Evolutionary conservation across 768 basidiomycete genomes (phyloP).

Genomic region (Tulasnella sp.): DNA sequence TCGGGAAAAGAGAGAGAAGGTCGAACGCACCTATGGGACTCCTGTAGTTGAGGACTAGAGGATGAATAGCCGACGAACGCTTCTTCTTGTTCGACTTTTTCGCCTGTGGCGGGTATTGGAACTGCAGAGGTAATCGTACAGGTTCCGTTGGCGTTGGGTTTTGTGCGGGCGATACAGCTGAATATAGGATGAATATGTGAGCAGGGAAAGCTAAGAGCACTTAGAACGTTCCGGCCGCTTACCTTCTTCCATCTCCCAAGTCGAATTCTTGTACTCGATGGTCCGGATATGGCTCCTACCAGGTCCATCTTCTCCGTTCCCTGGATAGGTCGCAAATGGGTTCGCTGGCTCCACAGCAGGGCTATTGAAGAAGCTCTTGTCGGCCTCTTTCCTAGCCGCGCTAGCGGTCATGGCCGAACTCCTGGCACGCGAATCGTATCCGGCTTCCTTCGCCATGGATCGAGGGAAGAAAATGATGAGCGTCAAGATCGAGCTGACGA

Average conservation of each 20-base stretch:
- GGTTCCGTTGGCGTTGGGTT: no score
- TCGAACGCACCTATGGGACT: conserved; percentile 21
- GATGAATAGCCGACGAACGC: conserved; percentile 11
- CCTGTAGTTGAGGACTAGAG: conserved; percentile 27
- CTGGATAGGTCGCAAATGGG: conserved; percentile 4
- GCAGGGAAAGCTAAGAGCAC: not conserved
- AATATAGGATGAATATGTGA: not conserved
- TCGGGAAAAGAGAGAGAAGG: not conserved
- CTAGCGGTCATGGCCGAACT: not conserved
- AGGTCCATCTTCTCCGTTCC: not conserved
- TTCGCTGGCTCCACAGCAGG: conserved; percentile 9
- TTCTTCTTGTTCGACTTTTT: conserved; percentile 3
- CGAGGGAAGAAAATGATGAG: conserved; percentile 83
- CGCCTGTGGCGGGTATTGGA: conserved; percentile 19
- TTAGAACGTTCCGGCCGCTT: not conserved
- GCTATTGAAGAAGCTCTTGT: conserved; percentile 26
- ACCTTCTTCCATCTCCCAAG: conserved; percentile 28
- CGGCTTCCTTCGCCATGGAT: conserved; percentile 57
- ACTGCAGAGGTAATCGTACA: conserved; percentile 12
- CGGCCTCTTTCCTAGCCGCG: not conserved
- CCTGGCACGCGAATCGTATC: conserved; percentile 24
- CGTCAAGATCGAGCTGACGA: conserved; percentile 69
- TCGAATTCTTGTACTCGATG: conserved; percentile 24
- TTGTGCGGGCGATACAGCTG: not conserved
- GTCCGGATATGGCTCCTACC: not conserved